Conservation (phyloP, 163 green algal genomes). For the Scenedesmus sp. region DNA sequence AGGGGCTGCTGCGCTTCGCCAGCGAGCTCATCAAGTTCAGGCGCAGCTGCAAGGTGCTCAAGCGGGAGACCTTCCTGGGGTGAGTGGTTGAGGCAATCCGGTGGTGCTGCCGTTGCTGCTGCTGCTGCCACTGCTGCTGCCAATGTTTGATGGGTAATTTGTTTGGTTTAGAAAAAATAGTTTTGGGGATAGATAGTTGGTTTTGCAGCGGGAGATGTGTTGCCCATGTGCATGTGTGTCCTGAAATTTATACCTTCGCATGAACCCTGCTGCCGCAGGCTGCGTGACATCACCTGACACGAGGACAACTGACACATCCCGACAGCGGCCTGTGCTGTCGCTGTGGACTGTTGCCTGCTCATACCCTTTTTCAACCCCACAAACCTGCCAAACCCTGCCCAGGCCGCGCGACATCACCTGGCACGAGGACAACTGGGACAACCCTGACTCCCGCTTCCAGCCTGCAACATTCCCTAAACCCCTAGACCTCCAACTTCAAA, state of each 20-base stretch:
- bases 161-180: too few relatives aligned
- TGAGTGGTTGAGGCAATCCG: slow-evolving; percentile 20
- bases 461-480: neutral
- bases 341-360: too few relatives aligned
- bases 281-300: neutral
- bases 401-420: slow-evolving; percentile 91
- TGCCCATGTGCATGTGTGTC: neutral
- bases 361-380: too few relatives aligned
- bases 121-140: neutral
- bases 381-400: neutral
- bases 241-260: neutral
- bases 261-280: neutral
- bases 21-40: slow-evolving; percentile 90
- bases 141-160: too few relatives aligned
- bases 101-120: neutral
- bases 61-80: slow-evolving; percentile 83
- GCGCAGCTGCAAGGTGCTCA: slow-evolving; percentile 79
- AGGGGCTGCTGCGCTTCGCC: slow-evolving; percentile 79
- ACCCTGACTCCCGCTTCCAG: slow-evolving; percentile 89
- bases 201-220: too few relatives aligned
- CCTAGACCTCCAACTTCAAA: neutral
- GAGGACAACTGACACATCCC: neutral
- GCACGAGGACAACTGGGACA: slow-evolving; percentile 97
- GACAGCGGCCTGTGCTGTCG: too few relatives aligned
- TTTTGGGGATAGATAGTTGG: too few relatives aligned